These are phyloP conservation scores for Paecilomyces variotii DNA, from an alignment of 2,329 filamentous ascomycete species.

Conservation along the genomic window DNA sequence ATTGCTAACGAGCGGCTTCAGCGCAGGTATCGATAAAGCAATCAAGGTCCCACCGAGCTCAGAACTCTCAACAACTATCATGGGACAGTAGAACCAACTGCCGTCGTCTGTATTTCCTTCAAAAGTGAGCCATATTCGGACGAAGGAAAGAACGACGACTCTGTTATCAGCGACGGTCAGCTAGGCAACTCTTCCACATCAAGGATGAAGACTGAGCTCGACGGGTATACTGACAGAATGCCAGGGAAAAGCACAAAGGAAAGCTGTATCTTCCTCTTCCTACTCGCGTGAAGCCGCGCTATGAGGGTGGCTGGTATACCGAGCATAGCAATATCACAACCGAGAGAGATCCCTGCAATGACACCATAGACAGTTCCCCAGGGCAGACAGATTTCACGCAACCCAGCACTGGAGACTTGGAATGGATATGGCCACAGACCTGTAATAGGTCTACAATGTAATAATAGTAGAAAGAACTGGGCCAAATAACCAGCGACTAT, in stretches of 20 bases:
- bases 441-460: conserved; percentile 46
- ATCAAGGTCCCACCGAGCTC: conserved; percentile 46
- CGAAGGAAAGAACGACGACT: conserved; percentile 43
- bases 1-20: conserved; percentile 34
- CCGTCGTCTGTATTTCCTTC: conserved; percentile 40
- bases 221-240: conserved; percentile 33
- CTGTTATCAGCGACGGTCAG: conserved; percentile 18
- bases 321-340: conserved; percentile 46
- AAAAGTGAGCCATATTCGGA: conserved; percentile 42
- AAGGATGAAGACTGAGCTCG: neutral
- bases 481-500: conserved; percentile 39
- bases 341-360: conserved; percentile 42
- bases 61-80: conserved; percentile 43
- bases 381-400: conserved; percentile 33
- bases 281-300: conserved; percentile 36
- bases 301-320: conserved; percentile 44
- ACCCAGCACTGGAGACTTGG: conserved; percentile 34
- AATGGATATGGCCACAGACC: conserved; percentile 46
- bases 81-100: conserved; percentile 46
- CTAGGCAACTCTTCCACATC: neutral
- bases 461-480: conserved; percentile 44
- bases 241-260: conserved; percentile 43
- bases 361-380: conserved; percentile 48
- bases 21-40: conserved; percentile 43
- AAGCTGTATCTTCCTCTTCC: conserved; percentile 41